phyloP scores from a whole-genome alignment of 108 stramenopile species.

The Cyclotella kingstonii region DNA sequence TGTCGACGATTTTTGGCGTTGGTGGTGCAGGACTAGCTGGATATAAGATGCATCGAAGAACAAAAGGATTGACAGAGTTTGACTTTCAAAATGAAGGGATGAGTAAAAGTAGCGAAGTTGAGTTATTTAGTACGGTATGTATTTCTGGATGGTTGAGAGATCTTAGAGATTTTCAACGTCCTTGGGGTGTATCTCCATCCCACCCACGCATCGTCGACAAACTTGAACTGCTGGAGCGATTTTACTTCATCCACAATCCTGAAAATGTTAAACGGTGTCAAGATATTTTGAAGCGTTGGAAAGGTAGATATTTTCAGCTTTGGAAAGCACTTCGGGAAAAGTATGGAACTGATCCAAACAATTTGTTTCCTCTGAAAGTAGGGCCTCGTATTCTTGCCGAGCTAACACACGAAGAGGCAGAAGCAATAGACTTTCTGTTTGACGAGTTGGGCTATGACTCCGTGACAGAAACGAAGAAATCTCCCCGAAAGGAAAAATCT shows the following conservation, averaged over 20 bases:
- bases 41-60: slow-evolving; percentile 81
- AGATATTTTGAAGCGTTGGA: slow-evolving; percentile 70
- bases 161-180: slow-evolving; percentile 75
- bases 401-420: slow-evolving; percentile 71
- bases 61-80: slow-evolving; percentile 82
- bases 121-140: slow-evolving; percentile 74
- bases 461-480: slow-evolving; percentile 24
- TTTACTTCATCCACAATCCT: slow-evolving; percentile 76
- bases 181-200: slow-evolving; percentile 80
- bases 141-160: slow-evolving; percentile 85
- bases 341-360: slow-evolving; percentile 77
- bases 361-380: slow-evolving; percentile 58
- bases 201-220: slow-evolving; percentile 64
- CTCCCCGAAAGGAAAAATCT: neutral
- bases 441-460: slow-evolving; percentile 56
- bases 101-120: slow-evolving; percentile 51
- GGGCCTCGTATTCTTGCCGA: slow-evolving; percentile 49
- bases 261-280: slow-evolving; percentile 61
- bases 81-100: slow-evolving; percentile 59
- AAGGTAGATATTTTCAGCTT: slow-evolving; percentile 69
- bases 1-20: slow-evolving; percentile 84
- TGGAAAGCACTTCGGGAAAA: slow-evolving; percentile 70
- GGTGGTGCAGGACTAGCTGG: slow-evolving; percentile 81
- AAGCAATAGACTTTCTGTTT: slow-evolving; percentile 61
- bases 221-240: slow-evolving; percentile 68